phyloP scores from a whole-genome alignment of 495 filamentous ascomycete genomes.

The Aspergillus haitiensis region DNA sequence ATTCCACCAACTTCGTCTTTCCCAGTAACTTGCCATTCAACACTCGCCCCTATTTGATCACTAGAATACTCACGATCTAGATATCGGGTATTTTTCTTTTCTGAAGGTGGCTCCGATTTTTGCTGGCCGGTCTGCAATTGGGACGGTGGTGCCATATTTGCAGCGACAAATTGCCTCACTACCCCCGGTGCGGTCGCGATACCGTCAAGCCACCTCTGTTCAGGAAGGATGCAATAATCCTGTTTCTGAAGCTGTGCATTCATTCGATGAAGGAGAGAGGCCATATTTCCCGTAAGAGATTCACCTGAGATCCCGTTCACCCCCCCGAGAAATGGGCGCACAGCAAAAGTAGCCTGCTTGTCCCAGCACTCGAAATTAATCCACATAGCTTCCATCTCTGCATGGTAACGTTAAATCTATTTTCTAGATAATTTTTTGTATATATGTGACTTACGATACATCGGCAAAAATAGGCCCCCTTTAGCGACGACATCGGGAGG shows the following conservation, averaged over 20 bases:
- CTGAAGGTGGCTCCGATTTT: background rate
- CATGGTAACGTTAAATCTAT: too few relatives aligned
- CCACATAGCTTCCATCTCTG: conserved; percentile 9
- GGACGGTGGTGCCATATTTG: background rate
- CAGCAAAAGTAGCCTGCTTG: background rate
- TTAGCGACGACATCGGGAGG: background rate
- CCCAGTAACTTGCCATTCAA: conserved; percentile 4
- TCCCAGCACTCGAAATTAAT: background rate
- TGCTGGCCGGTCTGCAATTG: background rate
- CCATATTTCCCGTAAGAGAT: background rate
- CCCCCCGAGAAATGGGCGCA: background rate
- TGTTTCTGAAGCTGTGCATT: conserved; percentile 3
- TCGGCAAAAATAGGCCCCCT: conserved; percentile 4
- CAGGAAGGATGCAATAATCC: conserved; percentile 4
- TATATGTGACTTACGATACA: conserved; percentile 3
- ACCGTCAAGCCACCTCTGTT: conserved; percentile 6
- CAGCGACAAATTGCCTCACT: conserved; percentile 10
- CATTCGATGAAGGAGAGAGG: background rate
- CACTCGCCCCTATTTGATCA: background rate
- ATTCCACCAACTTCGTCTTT: conserved; percentile 5
- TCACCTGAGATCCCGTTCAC: conserved; percentile 1
- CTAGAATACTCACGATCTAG: background rate
- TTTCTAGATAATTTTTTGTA: background rate
- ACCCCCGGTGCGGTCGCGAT: background rate
- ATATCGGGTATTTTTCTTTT: background rate